phyloP scores from a whole-genome alignment of 331 rosid genomes.

The Telfairia occidentalis region DNA sequence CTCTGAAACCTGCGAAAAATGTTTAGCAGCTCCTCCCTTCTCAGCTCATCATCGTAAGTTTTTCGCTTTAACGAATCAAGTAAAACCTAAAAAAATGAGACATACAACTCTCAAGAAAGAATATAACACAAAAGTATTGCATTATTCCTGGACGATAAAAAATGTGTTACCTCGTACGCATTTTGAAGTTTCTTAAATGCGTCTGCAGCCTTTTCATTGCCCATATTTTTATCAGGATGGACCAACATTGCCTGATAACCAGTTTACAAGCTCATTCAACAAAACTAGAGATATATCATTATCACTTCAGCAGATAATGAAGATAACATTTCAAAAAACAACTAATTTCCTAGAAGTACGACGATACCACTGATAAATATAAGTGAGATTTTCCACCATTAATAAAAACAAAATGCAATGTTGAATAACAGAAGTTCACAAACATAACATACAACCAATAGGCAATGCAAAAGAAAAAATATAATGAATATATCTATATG shows the following conservation, averaged over 20 bases:
- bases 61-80: slow-evolving; percentile 81
- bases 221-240: slow-evolving; percentile 99
- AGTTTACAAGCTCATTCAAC: slow-evolving; percentile 10
- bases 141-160: not conserved
- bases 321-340: not conserved
- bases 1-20: slow-evolving; percentile 60
- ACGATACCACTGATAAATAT: not conserved
- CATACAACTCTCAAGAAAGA: slow-evolving; percentile 10
- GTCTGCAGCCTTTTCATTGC: slow-evolving; percentile 93
- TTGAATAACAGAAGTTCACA: not conserved
- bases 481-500: not conserved
- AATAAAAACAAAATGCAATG: not conserved
- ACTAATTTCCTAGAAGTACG: not conserved
- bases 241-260: slow-evolving; percentile 88
- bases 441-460: not conserved
- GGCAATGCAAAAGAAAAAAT: not conserved
- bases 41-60: slow-evolving; percentile 84
- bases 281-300: slow-evolving; percentile 4
- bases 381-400: slow-evolving; percentile 1
- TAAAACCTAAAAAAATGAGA: slow-evolving; percentile 45
- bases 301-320: slow-evolving; percentile 17
- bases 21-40: slow-evolving; percentile 80
- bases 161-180: slow-evolving; percentile 73
- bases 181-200: slow-evolving; percentile 98
- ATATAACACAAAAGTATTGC: slow-evolving; percentile 6